Conservation (phyloP, 2,329 filamentous ascomycete species). For the Cladophialophora exuberans region DNA sequence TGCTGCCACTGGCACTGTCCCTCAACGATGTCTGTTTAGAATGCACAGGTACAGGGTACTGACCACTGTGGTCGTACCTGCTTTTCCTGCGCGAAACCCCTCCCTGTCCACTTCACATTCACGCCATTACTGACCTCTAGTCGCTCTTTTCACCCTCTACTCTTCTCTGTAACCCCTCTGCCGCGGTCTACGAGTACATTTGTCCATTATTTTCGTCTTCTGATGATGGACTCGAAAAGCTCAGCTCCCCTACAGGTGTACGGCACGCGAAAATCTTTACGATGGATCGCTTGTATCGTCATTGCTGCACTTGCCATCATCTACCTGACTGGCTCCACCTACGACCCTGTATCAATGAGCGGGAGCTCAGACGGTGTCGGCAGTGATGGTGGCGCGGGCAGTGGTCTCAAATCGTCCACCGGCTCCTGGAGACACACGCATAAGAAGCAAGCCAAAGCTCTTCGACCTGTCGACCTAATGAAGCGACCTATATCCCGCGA, state of each 20-base stretch:
- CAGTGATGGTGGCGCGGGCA: background rate
- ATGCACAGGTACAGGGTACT: no score
- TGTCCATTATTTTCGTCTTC: background rate
- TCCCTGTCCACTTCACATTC: no score
- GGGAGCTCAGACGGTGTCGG: background rate
- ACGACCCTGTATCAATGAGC: background rate
- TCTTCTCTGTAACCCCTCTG: background rate
- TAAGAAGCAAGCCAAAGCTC: conserved; percentile 15
- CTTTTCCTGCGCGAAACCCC: background rate
- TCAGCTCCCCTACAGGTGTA: conserved; percentile 24
- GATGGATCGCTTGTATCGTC: conserved; percentile 25
- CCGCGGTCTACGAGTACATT: background rate
- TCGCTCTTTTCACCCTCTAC: background rate
- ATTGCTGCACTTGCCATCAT: conserved; percentile 22
- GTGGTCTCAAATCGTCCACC: background rate
- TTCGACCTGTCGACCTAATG: conserved; percentile 23
- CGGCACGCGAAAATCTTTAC: conserved; percentile 16
- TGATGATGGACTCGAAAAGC: conserved; percentile 11
- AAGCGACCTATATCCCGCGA: conserved; percentile 26
- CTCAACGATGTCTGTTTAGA: background rate
- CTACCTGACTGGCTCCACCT: conserved; percentile 20
- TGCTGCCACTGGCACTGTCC: background rate
- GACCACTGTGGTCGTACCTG: background rate
- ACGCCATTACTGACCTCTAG: background rate
- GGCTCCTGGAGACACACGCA: background rate